Evolutionary conservation across 2,329 filamentous ascomycete genomes (phyloP).

Genomic region (Paecilomyces niveus): DNA sequence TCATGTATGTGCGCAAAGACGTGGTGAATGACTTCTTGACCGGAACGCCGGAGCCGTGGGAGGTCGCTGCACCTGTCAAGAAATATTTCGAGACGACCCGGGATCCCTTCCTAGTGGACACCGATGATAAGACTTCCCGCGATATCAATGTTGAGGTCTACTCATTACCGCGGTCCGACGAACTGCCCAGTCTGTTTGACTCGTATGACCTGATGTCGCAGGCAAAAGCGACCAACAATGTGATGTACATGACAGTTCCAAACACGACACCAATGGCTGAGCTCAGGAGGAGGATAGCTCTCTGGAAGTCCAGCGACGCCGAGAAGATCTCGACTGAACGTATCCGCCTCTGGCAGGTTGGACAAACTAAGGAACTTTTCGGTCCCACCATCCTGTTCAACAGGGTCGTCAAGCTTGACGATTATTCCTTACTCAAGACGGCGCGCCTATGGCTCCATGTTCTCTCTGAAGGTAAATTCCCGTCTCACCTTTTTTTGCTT

Average conservation of each 20-base stretch:
- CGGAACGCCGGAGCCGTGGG: slow-evolving; percentile 42
- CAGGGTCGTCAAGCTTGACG: slow-evolving; percentile 24
- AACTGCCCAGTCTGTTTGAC: slow-evolving; percentile 33
- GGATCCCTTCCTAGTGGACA: slow-evolving; percentile 9
- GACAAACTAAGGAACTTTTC: slow-evolving; percentile 24
- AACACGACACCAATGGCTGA: slow-evolving; percentile 26
- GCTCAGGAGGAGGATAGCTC: slow-evolving; percentile 29
- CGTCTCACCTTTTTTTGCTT: not conserved
- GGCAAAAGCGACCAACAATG: slow-evolving; percentile 24
- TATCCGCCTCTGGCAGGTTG: slow-evolving; percentile 35
- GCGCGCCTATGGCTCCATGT: slow-evolving; percentile 34
- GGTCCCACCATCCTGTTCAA: slow-evolving; percentile 28
- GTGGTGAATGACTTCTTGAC: slow-evolving; percentile 34
- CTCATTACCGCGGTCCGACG: slow-evolving; percentile 25
- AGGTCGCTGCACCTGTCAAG: slow-evolving; percentile 34
- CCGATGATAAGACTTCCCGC: slow-evolving; percentile 7
- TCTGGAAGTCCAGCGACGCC: slow-evolving; percentile 19
- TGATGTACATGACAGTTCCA: slow-evolving; percentile 30
- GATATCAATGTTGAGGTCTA: slow-evolving; percentile 35
- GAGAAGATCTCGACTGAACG: slow-evolving; percentile 21
- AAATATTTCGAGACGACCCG: slow-evolving; percentile 31
- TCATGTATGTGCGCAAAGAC: slow-evolving; percentile 50
- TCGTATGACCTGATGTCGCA: slow-evolving; percentile 37
- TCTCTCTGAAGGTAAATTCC: slow-evolving; percentile 26
- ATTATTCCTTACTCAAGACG: slow-evolving; percentile 16